phyloP scores from a whole-genome alignment of 2,329 filamentous ascomycete species.

The Phaeosphaeriaceae sp. region DNA sequence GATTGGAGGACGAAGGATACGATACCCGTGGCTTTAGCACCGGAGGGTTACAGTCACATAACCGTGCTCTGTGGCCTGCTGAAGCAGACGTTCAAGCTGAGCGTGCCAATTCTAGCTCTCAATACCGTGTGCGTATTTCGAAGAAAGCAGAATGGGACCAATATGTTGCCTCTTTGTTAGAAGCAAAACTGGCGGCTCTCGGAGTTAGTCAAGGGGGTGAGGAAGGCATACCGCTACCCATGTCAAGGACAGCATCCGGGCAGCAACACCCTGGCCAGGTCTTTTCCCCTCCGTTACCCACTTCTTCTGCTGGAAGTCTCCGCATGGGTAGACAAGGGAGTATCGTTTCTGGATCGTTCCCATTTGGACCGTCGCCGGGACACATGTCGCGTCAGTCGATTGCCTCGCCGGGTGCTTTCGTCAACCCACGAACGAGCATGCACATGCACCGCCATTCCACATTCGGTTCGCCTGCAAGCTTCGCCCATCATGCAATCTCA shows the following conservation, averaged over 20 bases:
- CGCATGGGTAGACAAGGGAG: slow-evolving; percentile 62
- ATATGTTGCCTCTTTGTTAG: slow-evolving; percentile 82
- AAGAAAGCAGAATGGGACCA: slow-evolving; percentile 76
- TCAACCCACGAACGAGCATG: slow-evolving; percentile 56
- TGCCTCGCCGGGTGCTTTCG: slow-evolving; percentile 75
- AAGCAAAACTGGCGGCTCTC: slow-evolving; percentile 89
- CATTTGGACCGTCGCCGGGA: slow-evolving; percentile 61
- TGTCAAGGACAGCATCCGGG: slow-evolving; percentile 75
- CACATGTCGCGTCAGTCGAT: slow-evolving; percentile 68
- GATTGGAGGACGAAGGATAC: slow-evolving; percentile 74
- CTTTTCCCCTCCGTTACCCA: slow-evolving; percentile 83
- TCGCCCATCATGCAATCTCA: slow-evolving; percentile 67
- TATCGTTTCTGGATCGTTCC: slow-evolving; percentile 65
- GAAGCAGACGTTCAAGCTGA: slow-evolving; percentile 65
- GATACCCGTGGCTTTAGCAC: slow-evolving; percentile 70
- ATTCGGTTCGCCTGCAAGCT: slow-evolving; percentile 71
- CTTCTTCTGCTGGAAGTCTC: slow-evolving; percentile 77
- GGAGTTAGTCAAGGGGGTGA: slow-evolving; percentile 84
- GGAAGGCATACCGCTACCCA: slow-evolving; percentile 63
- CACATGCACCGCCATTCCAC: slow-evolving; percentile 75
- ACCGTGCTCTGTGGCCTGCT: slow-evolving; percentile 71
- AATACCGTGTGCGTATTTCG: slow-evolving; percentile 70
- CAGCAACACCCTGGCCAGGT: slow-evolving; percentile 76
- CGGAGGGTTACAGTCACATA: slow-evolving; percentile 57
- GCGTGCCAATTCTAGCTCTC: slow-evolving; percentile 53